Evolutionary conservation across 225 moss, liverwort and hornwort species (phyloP), one percentile per base, ranked within the genome.

Genomic region (Anthoceros angustus): DNA sequence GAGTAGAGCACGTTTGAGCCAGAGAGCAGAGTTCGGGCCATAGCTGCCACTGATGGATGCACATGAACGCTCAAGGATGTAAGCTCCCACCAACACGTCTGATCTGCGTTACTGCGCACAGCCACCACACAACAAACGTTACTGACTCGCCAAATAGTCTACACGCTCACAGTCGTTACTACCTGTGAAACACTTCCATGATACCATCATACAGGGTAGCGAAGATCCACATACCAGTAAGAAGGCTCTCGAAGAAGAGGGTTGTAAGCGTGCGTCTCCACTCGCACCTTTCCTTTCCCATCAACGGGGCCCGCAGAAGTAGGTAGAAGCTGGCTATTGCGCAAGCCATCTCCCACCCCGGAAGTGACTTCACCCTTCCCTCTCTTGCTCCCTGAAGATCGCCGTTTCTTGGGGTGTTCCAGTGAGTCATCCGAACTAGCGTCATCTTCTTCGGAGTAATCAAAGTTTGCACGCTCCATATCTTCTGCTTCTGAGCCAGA

Each of bases 1-100:
- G 83, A 72, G 69, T 98, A 98, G 42, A 92, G 72, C 48, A 98
- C 80, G 43, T 79, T 87, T 65, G 92, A 88, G 67, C 95, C 89
- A 63, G 95, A 85, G 63, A 98, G 76, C 48, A 98, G 67, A 46
- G 95, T 98, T 64, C 85, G 78, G 20, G 95, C 95, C 95, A 98
- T 98, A 66, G 87, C 81, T 41, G 89, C 77, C 39, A 98, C 95
- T 64, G 95, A 98, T 26, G 95, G 95, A 72, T 98, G 95, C 76
- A 92, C 79, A 72, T 98, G 95, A 63, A 69, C 71, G 72, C 91
- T 80, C 46, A 92, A 80, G 39, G 81, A 75, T 67, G 79, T 72
- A 24, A 98, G 84, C 81, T 98, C 95, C 95, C 95, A 98, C 95
- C 92, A 98, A 70, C 95, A 92, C 24, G 95, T 85, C 80, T 83